Evolutionary conservation across 768 basidiomycete genomes (phyloP).

Genomic region (Amanita subjunquillea): DNA sequence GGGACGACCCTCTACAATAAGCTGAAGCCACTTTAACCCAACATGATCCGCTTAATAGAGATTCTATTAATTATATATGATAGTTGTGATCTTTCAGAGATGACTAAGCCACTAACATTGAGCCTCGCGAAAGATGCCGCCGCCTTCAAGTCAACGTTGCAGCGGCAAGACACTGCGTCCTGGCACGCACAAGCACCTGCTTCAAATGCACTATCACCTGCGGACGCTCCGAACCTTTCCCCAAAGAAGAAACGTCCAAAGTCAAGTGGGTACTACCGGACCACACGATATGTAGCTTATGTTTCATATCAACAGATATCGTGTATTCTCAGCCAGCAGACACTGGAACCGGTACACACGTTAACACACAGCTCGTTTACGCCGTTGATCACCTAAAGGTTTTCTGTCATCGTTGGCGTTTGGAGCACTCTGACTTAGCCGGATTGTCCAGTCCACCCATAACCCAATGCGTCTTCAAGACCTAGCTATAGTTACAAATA

Average conservation of each 20-base stretch:
- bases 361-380: constrained; percentile 82
- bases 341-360: constrained; percentile 69
- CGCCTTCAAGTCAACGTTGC: constrained; percentile 54
- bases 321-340: constrained; percentile 87
- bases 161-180: constrained; percentile 59
- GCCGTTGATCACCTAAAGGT: constrained; percentile 79
- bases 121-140: constrained; percentile 61
- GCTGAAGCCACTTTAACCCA: too few relatives aligned
- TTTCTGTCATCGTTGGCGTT: neutral
- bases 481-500: constrained; percentile 73
- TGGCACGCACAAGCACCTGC: constrained; percentile 58
- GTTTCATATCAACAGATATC: constrained; percentile 33
- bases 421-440: constrained; percentile 1
- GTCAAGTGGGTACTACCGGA: constrained; percentile 33
- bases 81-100: neutral
- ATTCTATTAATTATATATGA: too few relatives aligned
- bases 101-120: constrained; percentile 26
- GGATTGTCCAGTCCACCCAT: constrained; percentile 38
- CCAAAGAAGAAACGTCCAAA: constrained; percentile 59
- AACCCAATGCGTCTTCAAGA: constrained; percentile 85
- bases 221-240: constrained; percentile 10
- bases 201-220: constrained; percentile 11
- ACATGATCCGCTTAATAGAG: too few relatives aligned
- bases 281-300: constrained; percentile 3
- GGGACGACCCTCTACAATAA: too few relatives aligned